A percentile compares a stretch with the other conserved stretches of the same genome.
Conservation (phyloP, 768 basidiomycete species). For the Russula vinacea region DNA sequence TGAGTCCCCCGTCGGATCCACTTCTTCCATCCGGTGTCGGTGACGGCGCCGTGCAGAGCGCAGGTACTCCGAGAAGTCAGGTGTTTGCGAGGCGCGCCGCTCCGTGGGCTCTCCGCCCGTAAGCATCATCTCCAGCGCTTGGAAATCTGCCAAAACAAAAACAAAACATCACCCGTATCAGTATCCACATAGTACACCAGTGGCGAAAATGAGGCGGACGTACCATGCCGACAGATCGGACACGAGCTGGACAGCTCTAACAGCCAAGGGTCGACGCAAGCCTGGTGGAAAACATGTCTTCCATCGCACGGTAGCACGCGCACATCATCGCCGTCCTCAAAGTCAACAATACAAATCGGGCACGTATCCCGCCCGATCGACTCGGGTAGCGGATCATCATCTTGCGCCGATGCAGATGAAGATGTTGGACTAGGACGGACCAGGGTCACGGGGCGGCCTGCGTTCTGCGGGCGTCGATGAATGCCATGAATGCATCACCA, state of each 20-base stretch:
- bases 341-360: conserved; percentile 95
- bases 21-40: conserved; percentile 27
- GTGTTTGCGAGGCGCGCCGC: conserved; percentile 32
- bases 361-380: conserved; percentile 82
- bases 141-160: conserved; percentile 35
- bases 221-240: conserved; percentile 89
- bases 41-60: conserved; percentile 35
- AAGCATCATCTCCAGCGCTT: conserved; percentile 38
- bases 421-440: neutral
- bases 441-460: too few species aligned
- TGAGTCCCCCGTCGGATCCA: conserved; percentile 34
- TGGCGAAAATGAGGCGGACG: conserved; percentile 26
- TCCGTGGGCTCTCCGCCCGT: conserved; percentile 21
- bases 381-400: conserved; percentile 49
- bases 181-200: too few species aligned
- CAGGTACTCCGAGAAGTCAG: conserved; percentile 38
- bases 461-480: too few species aligned
- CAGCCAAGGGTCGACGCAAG: conserved; percentile 92
- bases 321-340: conserved; percentile 90
- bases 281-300: conserved; percentile 84
- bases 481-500: too few species aligned
- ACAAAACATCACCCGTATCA: neutral
- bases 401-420: conserved; percentile 33
- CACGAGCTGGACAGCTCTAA: conserved; percentile 86
- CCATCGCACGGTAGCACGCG: conserved; percentile 89